Base-by-base conservation (phyloP, 2,329 filamentous ascomycete species). In the Monosporascus sp. region DNA sequence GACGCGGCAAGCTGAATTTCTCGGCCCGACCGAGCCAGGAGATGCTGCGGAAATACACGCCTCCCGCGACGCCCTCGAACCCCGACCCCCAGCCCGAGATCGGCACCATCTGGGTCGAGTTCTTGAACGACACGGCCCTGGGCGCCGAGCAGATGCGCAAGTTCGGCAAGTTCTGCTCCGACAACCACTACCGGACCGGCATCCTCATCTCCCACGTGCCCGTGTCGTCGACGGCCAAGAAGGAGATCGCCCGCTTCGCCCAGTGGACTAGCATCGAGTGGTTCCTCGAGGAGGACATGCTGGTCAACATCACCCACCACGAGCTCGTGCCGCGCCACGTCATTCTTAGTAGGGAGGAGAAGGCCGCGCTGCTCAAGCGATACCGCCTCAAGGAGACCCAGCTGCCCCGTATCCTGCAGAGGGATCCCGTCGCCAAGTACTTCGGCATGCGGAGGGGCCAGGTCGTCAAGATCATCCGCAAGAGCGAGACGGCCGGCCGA, bases 371-470 rank as follows among this genome's bases (percentile, higher is more conserved):
- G 65, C 79, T 99, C 56, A 85, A 91, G 74, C 81, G 94, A 58
- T 99, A 99, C 74, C 85, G 94, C 48, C 75, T 99, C 71, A 97
- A 97, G 84, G 94, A 99, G 80, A 97, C 91, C 9, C 94, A 99
- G 77, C 78, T 99, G 67, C 94, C 94, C 5, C 82, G 94, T 53
- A 96, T 99, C 64, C 84, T 96, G 72, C 83, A 89, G 61, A 89
- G 89, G 62, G 94, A 99, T 70, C 94, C 94, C 3, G 91, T 99
- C 50, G 90, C 94, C 26, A 86, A 88, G 65, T 99, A 97, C 71
- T 77, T 97, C 52, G 94, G 94, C 14, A 77, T 99, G 69, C 88
- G 89, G 77, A 82, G 92, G 68, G 91, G 92, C 3, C 89, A 97
- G 73, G 92, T 99, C 3, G 94, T 99, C 66, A 99, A 99, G 83